Evolutionary conservation across 2,329 filamentous ascomycete species (phyloP).

Genomic region (Botrytis aclada): DNA sequence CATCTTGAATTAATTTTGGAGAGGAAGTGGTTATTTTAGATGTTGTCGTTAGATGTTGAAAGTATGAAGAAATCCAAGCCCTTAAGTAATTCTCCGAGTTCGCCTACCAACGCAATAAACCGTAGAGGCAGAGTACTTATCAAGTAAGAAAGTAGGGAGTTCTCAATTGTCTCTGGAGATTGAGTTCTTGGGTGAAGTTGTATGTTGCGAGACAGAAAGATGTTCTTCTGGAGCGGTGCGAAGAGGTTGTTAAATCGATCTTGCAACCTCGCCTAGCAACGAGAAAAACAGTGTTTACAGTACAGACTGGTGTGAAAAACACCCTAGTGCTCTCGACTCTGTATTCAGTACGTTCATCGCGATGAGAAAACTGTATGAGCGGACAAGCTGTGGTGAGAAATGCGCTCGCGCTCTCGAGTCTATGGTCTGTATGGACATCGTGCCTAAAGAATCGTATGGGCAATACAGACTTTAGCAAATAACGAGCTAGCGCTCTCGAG

Average conservation of each 20-base stretch:
- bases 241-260: not conserved
- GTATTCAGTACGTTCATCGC: not conserved
- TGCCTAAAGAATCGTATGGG: not conserved
- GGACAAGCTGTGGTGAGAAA: not conserved
- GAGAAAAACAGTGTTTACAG: not conserved
- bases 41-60: not conserved
- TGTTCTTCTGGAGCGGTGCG: not conserved
- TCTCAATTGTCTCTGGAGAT: not conserved
- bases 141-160: not conserved
- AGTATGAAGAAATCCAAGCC: not conserved
- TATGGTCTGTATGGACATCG: not conserved
- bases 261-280: not conserved
- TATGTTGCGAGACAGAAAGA: not conserved
- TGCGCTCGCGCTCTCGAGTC: not conserved
- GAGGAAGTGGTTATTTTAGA: not conserved
- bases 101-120: not conserved
- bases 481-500: not conserved
- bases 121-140: not conserved
- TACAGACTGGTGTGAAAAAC: not conserved
- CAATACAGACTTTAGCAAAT: not conserved
- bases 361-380: not conserved
- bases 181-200: not conserved
- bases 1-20: not conserved
- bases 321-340: not conserved
- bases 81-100: not conserved